Conservation (phyloP, 257 asterid species). For the Solanum dulcamara region DNA sequence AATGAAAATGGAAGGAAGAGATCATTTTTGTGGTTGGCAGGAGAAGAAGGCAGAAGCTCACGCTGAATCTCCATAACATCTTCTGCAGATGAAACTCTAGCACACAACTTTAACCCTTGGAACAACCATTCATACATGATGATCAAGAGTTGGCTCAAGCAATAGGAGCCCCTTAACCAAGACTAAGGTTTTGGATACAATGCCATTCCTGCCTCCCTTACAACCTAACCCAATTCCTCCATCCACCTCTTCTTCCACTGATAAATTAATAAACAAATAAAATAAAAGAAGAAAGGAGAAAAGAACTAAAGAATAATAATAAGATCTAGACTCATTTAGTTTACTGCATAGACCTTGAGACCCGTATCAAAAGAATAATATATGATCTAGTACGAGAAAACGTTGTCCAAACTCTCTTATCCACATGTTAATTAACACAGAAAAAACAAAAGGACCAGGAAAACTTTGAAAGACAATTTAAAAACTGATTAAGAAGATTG, state of each 20-base stretch:
- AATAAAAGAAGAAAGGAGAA: neutral
- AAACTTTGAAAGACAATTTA: neutral
- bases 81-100: neutral
- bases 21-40: neutral
- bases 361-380: neutral
- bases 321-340: neutral
- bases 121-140: neutral
- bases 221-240: neutral
- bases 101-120: neutral
- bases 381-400: neutral
- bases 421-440: neutral
- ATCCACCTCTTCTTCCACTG: neutral
- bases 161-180: neutral
- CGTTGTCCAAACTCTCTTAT: neutral
- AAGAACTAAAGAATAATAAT: neutral
- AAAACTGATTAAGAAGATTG: conserved; percentile 6
- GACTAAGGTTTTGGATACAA: neutral
- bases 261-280: neutral
- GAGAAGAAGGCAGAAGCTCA: neutral
- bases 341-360: neutral
- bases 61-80: neutral
- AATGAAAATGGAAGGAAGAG: neutral
- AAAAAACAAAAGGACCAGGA: neutral
- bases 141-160: neutral
- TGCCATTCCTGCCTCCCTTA: neutral